phyloP scores from a whole-genome alignment of 106 monocot species.

The Phalaenopsis equestris region DNA sequence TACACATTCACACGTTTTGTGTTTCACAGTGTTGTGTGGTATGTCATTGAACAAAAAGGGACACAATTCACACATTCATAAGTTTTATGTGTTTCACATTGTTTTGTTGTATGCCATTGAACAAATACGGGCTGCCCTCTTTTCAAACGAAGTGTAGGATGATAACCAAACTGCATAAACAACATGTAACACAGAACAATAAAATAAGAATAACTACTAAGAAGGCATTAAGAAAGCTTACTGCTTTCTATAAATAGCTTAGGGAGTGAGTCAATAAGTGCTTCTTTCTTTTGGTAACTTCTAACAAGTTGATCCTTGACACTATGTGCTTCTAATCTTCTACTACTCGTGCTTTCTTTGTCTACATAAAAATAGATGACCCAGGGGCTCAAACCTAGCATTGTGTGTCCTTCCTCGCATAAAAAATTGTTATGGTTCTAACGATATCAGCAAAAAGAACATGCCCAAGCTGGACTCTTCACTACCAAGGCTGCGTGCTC shows the following conservation, averaged over 20 bases:
- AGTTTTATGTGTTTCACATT: neutral
- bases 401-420: constrained; percentile 19
- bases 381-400: constrained; percentile 40
- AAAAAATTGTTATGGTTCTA: constrained; percentile 48
- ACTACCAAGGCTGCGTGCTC: constrained; percentile 84
- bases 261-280: constrained; percentile 15
- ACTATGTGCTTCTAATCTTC: constrained; percentile 26
- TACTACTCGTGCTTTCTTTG: constrained; percentile 44
- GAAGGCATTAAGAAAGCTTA: constrained; percentile 13
- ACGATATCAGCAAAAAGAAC: constrained; percentile 75
- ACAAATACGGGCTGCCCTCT: too few relatives aligned
- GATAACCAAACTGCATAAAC: neutral
- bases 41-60: neutral
- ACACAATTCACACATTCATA: neutral
- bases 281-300: constrained; percentile 20
- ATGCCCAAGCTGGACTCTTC: constrained; percentile 58
- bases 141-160: neutral
- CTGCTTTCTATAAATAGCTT: constrained; percentile 36
- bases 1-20: neutral
- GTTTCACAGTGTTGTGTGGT: neutral
- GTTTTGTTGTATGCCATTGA: too few relatives aligned
- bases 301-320: constrained; percentile 32
- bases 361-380: constrained; percentile 50
- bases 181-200: neutral
- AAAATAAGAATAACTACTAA: neutral